A percentile compares a stretch with the other conserved stretches of the same genome.
phyloP scores from a whole-genome alignment of 495 filamentous ascomycete genomes.

The Immersiella caudata region DNA sequence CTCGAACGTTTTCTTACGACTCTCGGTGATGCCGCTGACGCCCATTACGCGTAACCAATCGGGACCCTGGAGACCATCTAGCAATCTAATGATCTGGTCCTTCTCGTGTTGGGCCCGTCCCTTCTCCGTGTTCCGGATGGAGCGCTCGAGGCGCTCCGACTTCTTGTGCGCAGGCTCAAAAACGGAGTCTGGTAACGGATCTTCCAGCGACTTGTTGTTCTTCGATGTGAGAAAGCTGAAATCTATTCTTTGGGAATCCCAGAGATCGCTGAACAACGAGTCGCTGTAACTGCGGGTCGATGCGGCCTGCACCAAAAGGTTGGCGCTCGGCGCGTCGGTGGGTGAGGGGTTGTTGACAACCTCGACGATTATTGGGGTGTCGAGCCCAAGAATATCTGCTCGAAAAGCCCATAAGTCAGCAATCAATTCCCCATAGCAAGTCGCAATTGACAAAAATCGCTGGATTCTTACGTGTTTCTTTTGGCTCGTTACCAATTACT shows the following conservation, averaged over 20 bases:
- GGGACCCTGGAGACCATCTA: constrained; percentile 83
- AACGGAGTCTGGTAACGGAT: constrained; percentile 69
- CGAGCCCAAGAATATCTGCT: constrained; percentile 61
- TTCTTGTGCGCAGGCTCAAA: constrained; percentile 74
- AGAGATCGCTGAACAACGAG: constrained; percentile 50
- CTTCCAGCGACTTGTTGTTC: constrained; percentile 48
- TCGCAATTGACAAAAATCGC: constrained; percentile 12
- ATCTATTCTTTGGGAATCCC: constrained; percentile 47
- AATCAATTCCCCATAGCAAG: neutral
- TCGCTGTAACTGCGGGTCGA: constrained; percentile 53
- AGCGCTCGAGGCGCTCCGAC: constrained; percentile 86
- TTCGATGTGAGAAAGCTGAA: constrained; percentile 53
- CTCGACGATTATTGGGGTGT: constrained; percentile 61
- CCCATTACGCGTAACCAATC: constrained; percentile 96
- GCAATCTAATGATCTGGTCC: constrained; percentile 78
- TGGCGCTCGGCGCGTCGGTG: constrained; percentile 23
- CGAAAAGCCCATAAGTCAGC: constrained; percentile 45
- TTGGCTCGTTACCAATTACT: constrained; percentile 77
- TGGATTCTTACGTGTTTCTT: constrained; percentile 68
- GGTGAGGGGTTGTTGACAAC: constrained; percentile 40
- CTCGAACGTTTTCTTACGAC: constrained; percentile 81
- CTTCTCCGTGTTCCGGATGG: constrained; percentile 89
- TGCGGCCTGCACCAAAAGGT: constrained; percentile 15
- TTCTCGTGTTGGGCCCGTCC: constrained; percentile 91
- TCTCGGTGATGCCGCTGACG: constrained; percentile 81